Base-by-base conservation (phyloP, 257 asterid genomes). In the Primulina huaijiensis region DNA sequence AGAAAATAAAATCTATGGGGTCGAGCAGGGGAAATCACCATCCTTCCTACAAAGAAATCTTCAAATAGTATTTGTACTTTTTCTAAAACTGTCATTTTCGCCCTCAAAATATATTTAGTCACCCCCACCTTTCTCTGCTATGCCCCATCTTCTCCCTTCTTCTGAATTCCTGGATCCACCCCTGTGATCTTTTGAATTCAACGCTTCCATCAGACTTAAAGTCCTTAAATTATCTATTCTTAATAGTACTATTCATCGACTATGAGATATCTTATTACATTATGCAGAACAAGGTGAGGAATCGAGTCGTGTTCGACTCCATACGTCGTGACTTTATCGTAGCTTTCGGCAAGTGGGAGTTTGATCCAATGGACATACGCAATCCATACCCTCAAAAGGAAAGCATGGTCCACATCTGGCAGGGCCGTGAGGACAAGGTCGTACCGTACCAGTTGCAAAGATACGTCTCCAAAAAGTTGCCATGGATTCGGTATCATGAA, bases 401-500 rank as follows among this genome's bases (percentile, higher is more conserved):
- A 46, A 67, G 79, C 68, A 7, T 30, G 12, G 90, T 85, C 3
- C 90, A 85, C 38, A 76, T 85, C 11, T 85, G 90, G 90, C 88
- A 83, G 61, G 90, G 90, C 27, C 34, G 60, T 27, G 84, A 85
- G 58, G 86, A 85, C 74, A 81, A 81, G 57, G 82, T 85, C 17
- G 84, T 83, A 29, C 88, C 88, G 29, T 64, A 43, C 99, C 84
- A 86, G n/a, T 59, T 94, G 65, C 97, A 94, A 64, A 81, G 99
- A 57, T 82, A 77, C 37, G 81, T 94, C 9, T 79, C 85, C 0
- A 70, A 75, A 7, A 90, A 81, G 82, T 86, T 94, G 20, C 90
- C 96, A 1, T 94, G 99, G 99, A 86, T 94, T 70, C 83, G 80
- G 59, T 94, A 90, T 67, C 99, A 94, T 21, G 97, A 94, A 78